Percentiles rank a stretch among this genome's conserved stretches.
Conservation (phyloP, 495 filamentous ascomycete genomes). For the Penicillium cataractarum region DNA sequence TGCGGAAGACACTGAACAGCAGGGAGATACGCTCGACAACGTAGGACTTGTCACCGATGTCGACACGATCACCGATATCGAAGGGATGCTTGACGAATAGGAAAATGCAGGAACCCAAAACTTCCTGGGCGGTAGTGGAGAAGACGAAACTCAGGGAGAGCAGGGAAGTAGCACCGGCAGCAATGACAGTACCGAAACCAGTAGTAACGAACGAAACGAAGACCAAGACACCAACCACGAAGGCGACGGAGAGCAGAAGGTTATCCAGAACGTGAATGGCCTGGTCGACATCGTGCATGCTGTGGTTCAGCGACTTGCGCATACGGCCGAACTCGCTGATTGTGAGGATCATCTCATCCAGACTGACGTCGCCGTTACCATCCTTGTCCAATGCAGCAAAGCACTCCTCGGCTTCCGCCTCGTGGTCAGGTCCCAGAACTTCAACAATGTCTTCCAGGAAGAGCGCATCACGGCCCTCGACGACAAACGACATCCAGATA, state of each 20-base stretch:
- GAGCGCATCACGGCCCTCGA: slow-evolving; percentile 81
- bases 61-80: slow-evolving; percentile 93
- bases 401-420: slow-evolving; percentile 77
- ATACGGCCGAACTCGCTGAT: slow-evolving; percentile 81
- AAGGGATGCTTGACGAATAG: slow-evolving; percentile 95
- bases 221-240: slow-evolving; percentile 80
- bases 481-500: slow-evolving; percentile 98
- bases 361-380: slow-evolving; percentile 87
- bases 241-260: slow-evolving; percentile 75
- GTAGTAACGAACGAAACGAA: slow-evolving; percentile 89
- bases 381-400: slow-evolving; percentile 82
- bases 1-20: slow-evolving; percentile 90
- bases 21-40: slow-evolving; percentile 93
- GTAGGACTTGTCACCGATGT: slow-evolving; percentile 71
- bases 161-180: slow-evolving; percentile 92
- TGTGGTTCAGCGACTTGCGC: slow-evolving; percentile 80
- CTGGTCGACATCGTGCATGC: slow-evolving; percentile 97
- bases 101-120: slow-evolving; percentile 95
- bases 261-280: slow-evolving; percentile 89
- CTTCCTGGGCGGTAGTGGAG: slow-evolving; percentile 85
- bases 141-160: slow-evolving; percentile 96
- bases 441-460: slow-evolving; percentile 82
- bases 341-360: slow-evolving; percentile 94
- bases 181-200: slow-evolving; percentile 82
- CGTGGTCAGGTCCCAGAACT: slow-evolving; percentile 75